A percentile compares a stretch with the other conserved stretches of the same genome.
Conservation (phyloP, 192 early-diverging fungal species). For the Podila verticillata region DNA sequence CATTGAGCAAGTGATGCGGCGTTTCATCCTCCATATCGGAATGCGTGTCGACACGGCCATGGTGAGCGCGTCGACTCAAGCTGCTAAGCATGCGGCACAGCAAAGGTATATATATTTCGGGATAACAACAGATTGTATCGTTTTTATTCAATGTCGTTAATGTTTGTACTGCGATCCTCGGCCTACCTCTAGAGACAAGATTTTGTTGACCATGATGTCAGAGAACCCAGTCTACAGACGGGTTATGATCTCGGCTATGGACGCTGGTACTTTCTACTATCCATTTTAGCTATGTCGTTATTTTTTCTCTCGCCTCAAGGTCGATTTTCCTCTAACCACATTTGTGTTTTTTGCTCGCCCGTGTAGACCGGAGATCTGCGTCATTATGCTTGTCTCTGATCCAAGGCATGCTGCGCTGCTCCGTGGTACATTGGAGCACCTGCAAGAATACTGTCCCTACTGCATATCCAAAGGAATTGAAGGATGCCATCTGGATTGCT, state of each 20-base stretch:
- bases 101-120: conserved; percentile 17
- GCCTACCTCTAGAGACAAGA: conserved; percentile 23
- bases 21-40: conserved; percentile 24
- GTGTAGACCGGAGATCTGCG: conserved; percentile 12
- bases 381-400: conserved; percentile 34
- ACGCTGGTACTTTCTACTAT: conserved; percentile 7
- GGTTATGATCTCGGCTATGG: conserved; percentile 31
- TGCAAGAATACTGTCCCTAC: conserved; percentile 29
- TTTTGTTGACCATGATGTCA: conserved; percentile 26
- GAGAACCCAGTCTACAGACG: conserved; percentile 36
- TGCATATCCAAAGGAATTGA: conserved; percentile 43
- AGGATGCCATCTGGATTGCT: conserved; percentile 31
- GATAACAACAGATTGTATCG: neutral
- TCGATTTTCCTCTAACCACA: neutral
- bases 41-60: conserved; percentile 44
- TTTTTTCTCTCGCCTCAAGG: no score
- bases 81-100: conserved; percentile 34
- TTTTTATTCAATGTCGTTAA: neutral
- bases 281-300: no score
- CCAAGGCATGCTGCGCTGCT: conserved; percentile 39
- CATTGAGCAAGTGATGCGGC: conserved; percentile 23
- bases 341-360: neutral
- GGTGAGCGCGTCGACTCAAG: conserved; percentile 23
- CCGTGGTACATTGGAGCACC: conserved; percentile 37
- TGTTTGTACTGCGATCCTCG: neutral